Evolutionary conservation across 164 flowering plant genomes (phyloP).

Genomic region (Liquidambar formosana): DNA sequence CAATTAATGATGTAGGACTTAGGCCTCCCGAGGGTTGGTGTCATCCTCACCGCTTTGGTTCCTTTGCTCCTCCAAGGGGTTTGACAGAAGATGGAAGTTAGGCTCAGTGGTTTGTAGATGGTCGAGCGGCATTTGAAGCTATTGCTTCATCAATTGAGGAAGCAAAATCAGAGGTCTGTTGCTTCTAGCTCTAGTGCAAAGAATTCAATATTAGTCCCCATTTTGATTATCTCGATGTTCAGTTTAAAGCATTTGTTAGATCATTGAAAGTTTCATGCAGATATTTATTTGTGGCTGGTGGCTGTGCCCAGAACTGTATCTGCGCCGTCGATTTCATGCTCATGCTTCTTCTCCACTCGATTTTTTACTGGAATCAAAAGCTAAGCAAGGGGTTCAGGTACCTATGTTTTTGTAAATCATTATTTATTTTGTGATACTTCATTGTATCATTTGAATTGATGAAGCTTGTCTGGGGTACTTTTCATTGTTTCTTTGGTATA

Average conservation of each 20-base stretch:
- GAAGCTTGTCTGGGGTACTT: neutral
- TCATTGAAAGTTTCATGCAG: constrained; percentile 51
- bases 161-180: constrained; percentile 94
- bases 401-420: neutral
- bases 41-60: constrained; percentile 97
- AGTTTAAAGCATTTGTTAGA: constrained; percentile 9
- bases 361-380: constrained; percentile 83
- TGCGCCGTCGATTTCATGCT: constrained; percentile 78
- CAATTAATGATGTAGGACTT: constrained; percentile 93
- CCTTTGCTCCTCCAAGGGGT: constrained; percentile 98
- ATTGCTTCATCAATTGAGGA: constrained; percentile 85
- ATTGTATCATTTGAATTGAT: neutral
- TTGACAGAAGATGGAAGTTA: constrained; percentile 90
- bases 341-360: constrained; percentile 85
- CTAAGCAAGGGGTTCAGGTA: constrained; percentile 98
- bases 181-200: constrained; percentile 3
- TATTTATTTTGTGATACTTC: neutral
- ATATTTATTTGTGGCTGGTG: constrained; percentile 99
- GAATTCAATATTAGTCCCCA: constrained; percentile 1
- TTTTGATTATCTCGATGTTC: neutral
- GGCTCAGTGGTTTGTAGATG: constrained; percentile 98
- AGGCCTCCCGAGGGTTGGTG: constrained; percentile 99
- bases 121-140: constrained; percentile 94
- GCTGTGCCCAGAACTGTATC: constrained; percentile 96
- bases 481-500: neutral